Evolutionary conservation across 2,329 filamentous ascomycete species (phyloP).

Genomic region (Colletotrichum paranaense): DNA sequence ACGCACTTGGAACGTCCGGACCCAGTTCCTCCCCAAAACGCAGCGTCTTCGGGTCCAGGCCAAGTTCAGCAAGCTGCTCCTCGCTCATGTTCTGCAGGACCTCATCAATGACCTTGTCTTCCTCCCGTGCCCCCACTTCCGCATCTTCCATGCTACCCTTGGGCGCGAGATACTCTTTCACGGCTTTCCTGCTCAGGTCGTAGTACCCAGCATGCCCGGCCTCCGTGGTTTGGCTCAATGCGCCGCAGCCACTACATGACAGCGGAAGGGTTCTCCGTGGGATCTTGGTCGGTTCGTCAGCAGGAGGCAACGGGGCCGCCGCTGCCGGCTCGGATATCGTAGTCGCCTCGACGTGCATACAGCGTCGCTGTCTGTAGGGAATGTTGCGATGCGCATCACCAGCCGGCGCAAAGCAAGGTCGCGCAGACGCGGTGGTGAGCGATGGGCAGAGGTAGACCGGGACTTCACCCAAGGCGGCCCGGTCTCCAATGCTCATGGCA

Average conservation of each 20-base stretch:
- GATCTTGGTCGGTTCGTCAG: background rate
- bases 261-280: constrained; percentile 55
- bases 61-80: constrained; percentile 55
- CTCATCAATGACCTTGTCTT: constrained; percentile 60
- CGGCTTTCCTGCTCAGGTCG: constrained; percentile 60
- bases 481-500: constrained; percentile 55
- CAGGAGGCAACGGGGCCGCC: background rate
- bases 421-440: background rate
- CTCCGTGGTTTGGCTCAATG: constrained; percentile 67
- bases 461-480: constrained; percentile 49
- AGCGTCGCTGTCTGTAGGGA: constrained; percentile 38
- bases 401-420: constrained; percentile 36
- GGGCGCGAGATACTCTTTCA: constrained; percentile 59
- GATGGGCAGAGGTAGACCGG: constrained; percentile 61
- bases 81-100: constrained; percentile 56
- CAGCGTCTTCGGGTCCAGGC: constrained; percentile 56
- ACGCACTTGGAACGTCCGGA: constrained; percentile 21
- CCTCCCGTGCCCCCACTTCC: constrained; percentile 39
- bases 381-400: constrained; percentile 18
- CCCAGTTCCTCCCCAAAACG: constrained; percentile 43
- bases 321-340: background rate
- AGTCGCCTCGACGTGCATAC: constrained; percentile 40
- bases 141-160: constrained; percentile 40
- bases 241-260: constrained; percentile 74
- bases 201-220: constrained; percentile 68